Evolutionary conservation across 1,139 yeast genomes (phyloP), one percentile per base, ranked within the genome.

Genomic region (Hyphopichia khmerensis): DNA sequence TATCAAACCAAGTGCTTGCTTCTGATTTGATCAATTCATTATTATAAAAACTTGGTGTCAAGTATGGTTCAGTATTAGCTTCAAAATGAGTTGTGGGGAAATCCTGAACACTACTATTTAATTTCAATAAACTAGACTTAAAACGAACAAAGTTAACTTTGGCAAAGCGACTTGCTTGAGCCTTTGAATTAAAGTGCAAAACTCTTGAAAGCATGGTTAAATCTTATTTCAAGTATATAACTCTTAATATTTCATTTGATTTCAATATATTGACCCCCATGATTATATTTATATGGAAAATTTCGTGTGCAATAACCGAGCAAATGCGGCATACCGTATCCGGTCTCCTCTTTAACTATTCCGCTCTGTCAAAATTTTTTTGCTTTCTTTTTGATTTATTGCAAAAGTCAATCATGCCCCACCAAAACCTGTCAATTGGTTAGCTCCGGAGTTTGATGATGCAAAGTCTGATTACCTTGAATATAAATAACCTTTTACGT

Each of bases 1-100:
- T 74, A 47, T 84, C 90, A 57, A 75, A 81, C 90, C 90, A 85
- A 51, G 75, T 73, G 17, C 61, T 53, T 14, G 88, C 66, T 36
- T 69, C 73, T 29, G 86, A 79, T 52, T 80, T 74, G 51, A 80
- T 66, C 45, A 79, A 71, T 65, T 82, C 57, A 60, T 84, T 84
- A 60, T 84, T 72, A 52, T 79, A 60, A 57, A 80, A 85, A 43
- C 72, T 66, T 41, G 82, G 82, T 16, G 87, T 82, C 44, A 72
- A 57, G 43, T 70, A 73, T 18, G 82, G 79, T 53, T 67, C 69
- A 31, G 65, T 66, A 33, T 64, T 60, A 29, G 65, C 59, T 8
- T 60, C 60, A 9, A 66, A 57, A 58, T 81, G 87, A 39, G 65
- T 60, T 38, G 73, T 70, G 56, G 84, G 84, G 69, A 57, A 75